Evolutionary conservation across 345 rosid genomes (phyloP).

Genomic region (Noccaea bulbosa): DNA sequence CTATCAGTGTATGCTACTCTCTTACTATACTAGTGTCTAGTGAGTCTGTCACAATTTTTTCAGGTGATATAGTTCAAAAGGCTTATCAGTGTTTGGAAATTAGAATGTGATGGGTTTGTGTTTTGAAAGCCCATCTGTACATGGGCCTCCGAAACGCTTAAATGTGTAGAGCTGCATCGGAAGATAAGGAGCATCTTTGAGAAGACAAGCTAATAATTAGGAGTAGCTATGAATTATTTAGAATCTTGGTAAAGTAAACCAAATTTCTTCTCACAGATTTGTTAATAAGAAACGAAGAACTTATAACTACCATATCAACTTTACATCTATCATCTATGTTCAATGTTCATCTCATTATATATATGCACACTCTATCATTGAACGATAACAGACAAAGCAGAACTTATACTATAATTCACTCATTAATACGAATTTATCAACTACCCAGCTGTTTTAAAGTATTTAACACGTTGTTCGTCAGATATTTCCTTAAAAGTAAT

Average conservation of each 20-base stretch:
- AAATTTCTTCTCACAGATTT: background rate
- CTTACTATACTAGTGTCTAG: too few species aligned
- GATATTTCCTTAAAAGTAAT: background rate
- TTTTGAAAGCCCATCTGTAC: slow-evolving; percentile 7
- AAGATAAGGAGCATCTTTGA: slow-evolving; percentile 14
- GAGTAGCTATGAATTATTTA: slow-evolving; percentile 22
- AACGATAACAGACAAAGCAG: background rate
- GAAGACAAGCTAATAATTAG: slow-evolving; percentile 32
- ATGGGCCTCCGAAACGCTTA: slow-evolving; percentile 19
- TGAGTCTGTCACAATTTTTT: too few species aligned
- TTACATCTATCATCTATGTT: background rate
- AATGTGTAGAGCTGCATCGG: slow-evolving; percentile 6
- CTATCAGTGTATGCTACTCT: too few species aligned
- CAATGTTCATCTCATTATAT: background rate
- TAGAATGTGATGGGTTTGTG: background rate
- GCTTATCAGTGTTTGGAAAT: background rate
- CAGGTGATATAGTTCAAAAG: background rate
- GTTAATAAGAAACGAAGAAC: background rate
- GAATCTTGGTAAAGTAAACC: slow-evolving; percentile 16
- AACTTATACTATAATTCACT: background rate
- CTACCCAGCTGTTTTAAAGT: background rate
- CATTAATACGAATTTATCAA: background rate
- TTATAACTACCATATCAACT: slow-evolving; percentile 5
- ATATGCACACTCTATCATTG: background rate
- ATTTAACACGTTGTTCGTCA: background rate